Base-by-base conservation (phyloP, 208 protist genomes). In the Leishmania amazonensis region DNA sequence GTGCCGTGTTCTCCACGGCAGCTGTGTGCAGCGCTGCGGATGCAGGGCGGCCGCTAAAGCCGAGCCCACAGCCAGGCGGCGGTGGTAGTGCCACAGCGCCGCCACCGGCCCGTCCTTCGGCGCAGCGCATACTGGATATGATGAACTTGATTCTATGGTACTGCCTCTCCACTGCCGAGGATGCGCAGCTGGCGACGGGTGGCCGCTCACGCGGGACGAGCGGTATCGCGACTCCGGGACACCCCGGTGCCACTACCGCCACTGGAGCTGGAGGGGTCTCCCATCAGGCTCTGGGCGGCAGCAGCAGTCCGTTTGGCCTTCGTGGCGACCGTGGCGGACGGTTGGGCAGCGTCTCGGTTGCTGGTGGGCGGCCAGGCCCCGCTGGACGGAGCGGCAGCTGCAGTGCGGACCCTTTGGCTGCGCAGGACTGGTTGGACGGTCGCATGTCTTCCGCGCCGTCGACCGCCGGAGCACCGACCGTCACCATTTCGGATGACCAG, bases 81-180 rank as follows among this genome's bases (percentile, higher is more conserved):
- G 19, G 24, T 3, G 21, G 53, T 4, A 40, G 38, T 2, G 21
- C 38, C 6, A 54, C 76, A 57, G 58, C 35, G 9, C n/a, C 77
- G 60, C 62, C 64, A 51, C 72, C 75, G 21, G 35, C 49, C 3
- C 67, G 64, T 5, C 68, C 83, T 4, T 77, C 64, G 2, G 15
- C 83, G 49, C 70, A 68, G 49, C 72, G 47, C 9, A 3, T 86
- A 0, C 57, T 83, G 51, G 75, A 80, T 54, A 64, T 91, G 28
- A 58, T 87, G 42, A 81, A 89, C 31, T 45, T 93, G 2, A 79
- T 94, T 31, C 62, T 85, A 42, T 90, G 87, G 87, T 94, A 93
- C 81, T 94, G 90, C 82, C 75, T 91, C 15, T 85, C 86, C 19
- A 94, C 90, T 4, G 64, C 85, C 11, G 81, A 83, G 53, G 78